Evolutionary conservation across 2,329 filamentous ascomycete genomes (phyloP).

Genomic region (Fusarium sp.): DNA sequence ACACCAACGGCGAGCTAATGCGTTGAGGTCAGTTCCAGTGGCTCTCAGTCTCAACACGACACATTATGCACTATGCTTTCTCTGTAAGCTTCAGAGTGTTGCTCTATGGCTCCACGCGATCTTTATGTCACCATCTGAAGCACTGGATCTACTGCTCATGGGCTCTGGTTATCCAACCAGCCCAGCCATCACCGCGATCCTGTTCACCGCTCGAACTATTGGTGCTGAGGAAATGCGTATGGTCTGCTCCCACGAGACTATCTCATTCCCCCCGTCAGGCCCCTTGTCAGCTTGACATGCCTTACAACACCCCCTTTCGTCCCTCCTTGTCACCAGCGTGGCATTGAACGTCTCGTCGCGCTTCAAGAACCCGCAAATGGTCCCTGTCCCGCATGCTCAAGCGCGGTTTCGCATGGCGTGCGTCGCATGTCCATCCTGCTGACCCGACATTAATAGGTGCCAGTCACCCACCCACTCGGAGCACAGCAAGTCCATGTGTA

Average conservation of each 20-base stretch:
- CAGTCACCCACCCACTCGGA: constrained; percentile 43
- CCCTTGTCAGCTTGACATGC: constrained; percentile 43
- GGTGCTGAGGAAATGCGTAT: constrained; percentile 40
- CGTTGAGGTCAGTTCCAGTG: constrained; percentile 29
- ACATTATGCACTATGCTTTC: constrained; percentile 11
- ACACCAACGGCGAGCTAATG: constrained; percentile 8
- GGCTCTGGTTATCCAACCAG: constrained; percentile 8
- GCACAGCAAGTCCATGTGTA: constrained; percentile 38
- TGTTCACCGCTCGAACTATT: constrained; percentile 43
- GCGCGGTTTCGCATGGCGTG: constrained; percentile 42
- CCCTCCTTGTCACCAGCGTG: constrained; percentile 49
- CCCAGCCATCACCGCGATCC: constrained; percentile 10
- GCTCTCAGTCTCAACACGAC: constrained; percentile 35
- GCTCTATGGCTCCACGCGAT: constrained; percentile 26
- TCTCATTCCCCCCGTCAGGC: constrained; percentile 37
- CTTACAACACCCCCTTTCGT: constrained; percentile 41
- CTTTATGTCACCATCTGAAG: constrained; percentile 4
- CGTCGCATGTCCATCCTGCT: constrained; percentile 47
- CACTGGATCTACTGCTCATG: constrained; percentile 5
- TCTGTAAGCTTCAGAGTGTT: constrained; percentile 4
- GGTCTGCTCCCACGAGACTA: constrained; percentile 34
- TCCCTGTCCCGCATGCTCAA: constrained; percentile 44
- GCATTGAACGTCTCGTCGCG: constrained; percentile 47
- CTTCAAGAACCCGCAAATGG: constrained; percentile 40
- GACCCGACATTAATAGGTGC: constrained; percentile 50